phyloP scores from a whole-genome alignment of 345 rosid genomes.

The Turritis glabra region DNA sequence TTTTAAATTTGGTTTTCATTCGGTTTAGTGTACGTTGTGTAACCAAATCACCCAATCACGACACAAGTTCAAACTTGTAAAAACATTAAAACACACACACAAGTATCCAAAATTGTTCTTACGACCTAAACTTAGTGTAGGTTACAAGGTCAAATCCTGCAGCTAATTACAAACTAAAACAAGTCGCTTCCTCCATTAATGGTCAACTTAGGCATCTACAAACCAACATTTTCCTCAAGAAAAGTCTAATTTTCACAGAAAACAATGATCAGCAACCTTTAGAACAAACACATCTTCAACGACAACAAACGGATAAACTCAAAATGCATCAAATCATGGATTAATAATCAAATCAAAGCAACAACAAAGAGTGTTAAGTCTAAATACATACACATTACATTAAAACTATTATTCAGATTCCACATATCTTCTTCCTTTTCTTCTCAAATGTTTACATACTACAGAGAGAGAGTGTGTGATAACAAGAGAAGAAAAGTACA shows the following conservation, averaged over 20 bases:
- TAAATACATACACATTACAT: conserved; percentile 25
- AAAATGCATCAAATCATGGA: conserved; percentile 5
- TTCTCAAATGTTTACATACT: conserved; percentile 20
- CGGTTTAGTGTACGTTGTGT: not conserved
- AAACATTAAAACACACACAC: not conserved
- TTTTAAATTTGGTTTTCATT: not conserved
- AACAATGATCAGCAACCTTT: not conserved
- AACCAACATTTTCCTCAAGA: not conserved
- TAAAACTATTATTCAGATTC: conserved; percentile 26
- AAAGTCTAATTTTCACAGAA: not conserved
- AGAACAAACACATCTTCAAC: not conserved
- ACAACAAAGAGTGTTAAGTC: conserved; percentile 18
- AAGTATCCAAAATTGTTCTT: not conserved
- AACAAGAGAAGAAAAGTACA: conserved; percentile 11
- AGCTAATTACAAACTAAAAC: not conserved
- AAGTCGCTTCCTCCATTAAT: not conserved
- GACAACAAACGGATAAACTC: too few relatives aligned
- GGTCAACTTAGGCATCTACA: not conserved
- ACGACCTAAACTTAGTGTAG: conserved; percentile 2
- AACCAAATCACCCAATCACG: not conserved
- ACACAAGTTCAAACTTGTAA: not conserved
- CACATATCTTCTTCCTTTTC: conserved; percentile 15
- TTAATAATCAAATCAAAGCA: conserved; percentile 16
- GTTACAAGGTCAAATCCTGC: not conserved
- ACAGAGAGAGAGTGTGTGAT: not conserved